Evolutionary conservation across 352 stramenopile genomes (phyloP).

Genomic region (Phytopythium chamaehyphon): DNA sequence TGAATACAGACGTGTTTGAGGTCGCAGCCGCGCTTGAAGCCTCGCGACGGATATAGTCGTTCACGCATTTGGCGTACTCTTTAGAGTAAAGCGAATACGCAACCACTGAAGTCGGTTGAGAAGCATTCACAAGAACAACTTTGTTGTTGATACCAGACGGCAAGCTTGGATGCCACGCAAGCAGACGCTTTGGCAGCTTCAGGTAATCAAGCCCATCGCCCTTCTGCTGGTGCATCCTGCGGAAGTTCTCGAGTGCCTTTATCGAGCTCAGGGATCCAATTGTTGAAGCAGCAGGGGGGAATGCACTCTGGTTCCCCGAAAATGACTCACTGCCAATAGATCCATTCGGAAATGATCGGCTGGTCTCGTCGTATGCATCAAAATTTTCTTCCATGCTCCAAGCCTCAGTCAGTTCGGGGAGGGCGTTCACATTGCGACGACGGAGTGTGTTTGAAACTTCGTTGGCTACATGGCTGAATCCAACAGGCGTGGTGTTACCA

Average conservation of each 20-base stretch:
- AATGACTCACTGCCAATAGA: conserved; percentile 37
- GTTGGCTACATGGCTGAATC: conserved; percentile 59
- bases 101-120: conserved; percentile 80
- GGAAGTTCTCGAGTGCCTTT: conserved; percentile 62
- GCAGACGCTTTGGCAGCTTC: conserved; percentile 71
- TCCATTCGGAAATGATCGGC: conserved; percentile 64
- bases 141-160: conserved; percentile 64
- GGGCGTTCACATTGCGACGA: conserved; percentile 9
- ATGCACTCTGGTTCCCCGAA: conserved; percentile 15
- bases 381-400: conserved; percentile 64
- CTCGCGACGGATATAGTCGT: conserved; percentile 65
- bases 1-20: conserved; percentile 13
- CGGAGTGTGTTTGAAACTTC: conserved; percentile 75
- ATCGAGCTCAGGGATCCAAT: conserved; percentile 60
- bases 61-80: conserved; percentile 72
- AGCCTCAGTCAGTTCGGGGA: conserved; percentile 46
- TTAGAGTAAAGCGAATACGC: conserved; percentile 85
- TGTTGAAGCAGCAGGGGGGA: conserved; percentile 44
- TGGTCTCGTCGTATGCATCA: conserved; percentile 55
- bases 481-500: conserved; percentile 6
- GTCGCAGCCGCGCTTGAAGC: neutral
- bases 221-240: conserved; percentile 60
- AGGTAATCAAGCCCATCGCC: conserved; percentile 58
- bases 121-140: conserved; percentile 72
- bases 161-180: conserved; percentile 79